A percentile compares a stretch with the other conserved stretches of the same genome.
Evolutionary conservation across 139 green algal species (phyloP).

Genomic region (Haematococcus sp.): DNA sequence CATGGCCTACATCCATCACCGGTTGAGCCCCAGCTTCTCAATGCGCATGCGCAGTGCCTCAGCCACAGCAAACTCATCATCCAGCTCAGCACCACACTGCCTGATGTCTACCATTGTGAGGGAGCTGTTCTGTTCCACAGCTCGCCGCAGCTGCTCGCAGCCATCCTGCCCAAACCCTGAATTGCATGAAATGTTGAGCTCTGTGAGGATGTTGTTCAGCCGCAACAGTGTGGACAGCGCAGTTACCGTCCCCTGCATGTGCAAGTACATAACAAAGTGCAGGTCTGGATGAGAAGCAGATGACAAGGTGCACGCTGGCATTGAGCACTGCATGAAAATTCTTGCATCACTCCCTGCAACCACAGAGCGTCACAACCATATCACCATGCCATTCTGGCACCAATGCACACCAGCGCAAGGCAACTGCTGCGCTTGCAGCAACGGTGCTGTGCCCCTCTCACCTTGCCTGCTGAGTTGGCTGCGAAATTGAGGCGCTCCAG

Average conservation of each 20-base stretch:
- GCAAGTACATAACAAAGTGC: neutral
- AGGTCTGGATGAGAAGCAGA: too few relatives aligned
- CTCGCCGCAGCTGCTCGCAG: conserved; percentile 4
- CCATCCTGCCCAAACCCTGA: conserved; percentile 24
- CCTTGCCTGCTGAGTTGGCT: conserved; percentile 51
- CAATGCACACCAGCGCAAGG: too few relatives aligned
- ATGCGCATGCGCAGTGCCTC: too few relatives aligned
- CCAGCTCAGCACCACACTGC: conserved; percentile 27
- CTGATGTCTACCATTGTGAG: conserved; percentile 34
- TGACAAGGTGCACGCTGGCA: too few relatives aligned
- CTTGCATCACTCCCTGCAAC: too few relatives aligned
- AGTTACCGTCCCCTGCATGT: conserved; percentile 12
- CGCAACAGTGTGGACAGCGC: conserved; percentile 48
- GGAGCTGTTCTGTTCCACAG: neutral
- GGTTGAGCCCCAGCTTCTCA: too few relatives aligned
- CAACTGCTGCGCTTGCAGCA: too few relatives aligned
- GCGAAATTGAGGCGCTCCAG: conserved; percentile 64
- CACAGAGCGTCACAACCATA: neutral
- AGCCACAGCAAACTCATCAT: conserved; percentile 35
- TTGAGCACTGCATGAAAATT: too few relatives aligned
- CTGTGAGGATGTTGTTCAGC: conserved; percentile 40
- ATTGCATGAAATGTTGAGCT: conserved; percentile 68
- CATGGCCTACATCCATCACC: too few relatives aligned
- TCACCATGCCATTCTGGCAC: too few relatives aligned
- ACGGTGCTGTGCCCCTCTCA: too few relatives aligned